phyloP scores from a whole-genome alignment of 169 alveolate species.

The Plasmodium berghei region DNA sequence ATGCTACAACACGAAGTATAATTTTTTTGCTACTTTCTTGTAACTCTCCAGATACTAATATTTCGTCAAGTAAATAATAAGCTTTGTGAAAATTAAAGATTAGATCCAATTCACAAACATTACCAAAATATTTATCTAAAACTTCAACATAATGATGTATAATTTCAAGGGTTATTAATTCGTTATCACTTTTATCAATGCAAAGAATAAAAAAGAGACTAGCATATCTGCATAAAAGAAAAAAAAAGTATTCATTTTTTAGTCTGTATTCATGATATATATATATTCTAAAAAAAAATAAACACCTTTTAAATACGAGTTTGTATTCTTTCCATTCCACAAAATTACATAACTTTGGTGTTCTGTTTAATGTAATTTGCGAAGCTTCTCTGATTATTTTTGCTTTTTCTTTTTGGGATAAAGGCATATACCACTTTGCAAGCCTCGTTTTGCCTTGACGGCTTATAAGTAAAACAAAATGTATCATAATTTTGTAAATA shows the following conservation, averaged over 20 bases:
- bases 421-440: slow-evolving; percentile 94
- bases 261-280: not conserved
- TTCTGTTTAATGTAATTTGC: slow-evolving; percentile 93
- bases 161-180: slow-evolving; percentile 94
- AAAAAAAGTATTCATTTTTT: not conserved
- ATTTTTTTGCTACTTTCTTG: slow-evolving; percentile 96
- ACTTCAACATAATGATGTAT: slow-evolving; percentile 98
- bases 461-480: slow-evolving; percentile 95
- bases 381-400: slow-evolving; percentile 92
- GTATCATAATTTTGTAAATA: slow-evolving; percentile 90
- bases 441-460: slow-evolving; percentile 98
- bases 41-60: slow-evolving; percentile 93
- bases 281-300: not conserved
- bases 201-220: slow-evolving; percentile 97
- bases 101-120: slow-evolving; percentile 99
- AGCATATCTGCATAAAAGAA: slow-evolving; percentile 92
- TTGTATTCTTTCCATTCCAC: slow-evolving; percentile 97
- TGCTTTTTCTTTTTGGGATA: slow-evolving; percentile 88
- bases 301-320: slow-evolving; percentile 94
- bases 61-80: slow-evolving; percentile 90
- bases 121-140: slow-evolving; percentile 98
- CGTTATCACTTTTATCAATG: slow-evolving; percentile 97
- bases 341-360: slow-evolving; percentile 96
- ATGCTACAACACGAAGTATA: slow-evolving; percentile 92
- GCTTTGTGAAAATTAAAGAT: slow-evolving; percentile 98